Conservation (phyloP, 805 yeast species). For the Spencermartinsiella europaea region DNA sequence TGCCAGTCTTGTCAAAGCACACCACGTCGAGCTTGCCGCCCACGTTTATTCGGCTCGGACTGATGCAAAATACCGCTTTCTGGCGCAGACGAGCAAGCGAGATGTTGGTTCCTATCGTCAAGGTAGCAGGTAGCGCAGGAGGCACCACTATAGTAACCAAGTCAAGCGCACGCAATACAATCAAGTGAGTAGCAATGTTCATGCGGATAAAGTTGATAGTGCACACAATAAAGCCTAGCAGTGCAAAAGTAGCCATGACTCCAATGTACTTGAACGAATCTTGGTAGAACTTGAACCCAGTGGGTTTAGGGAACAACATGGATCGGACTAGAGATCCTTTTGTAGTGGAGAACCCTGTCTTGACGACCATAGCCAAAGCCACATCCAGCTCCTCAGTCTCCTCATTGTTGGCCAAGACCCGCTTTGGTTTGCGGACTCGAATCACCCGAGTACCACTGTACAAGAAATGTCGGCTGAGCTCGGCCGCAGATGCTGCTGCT, state of each 20-base stretch:
- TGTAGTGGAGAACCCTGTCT: constrained; percentile 92
- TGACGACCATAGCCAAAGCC: constrained; percentile 80
- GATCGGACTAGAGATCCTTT: constrained; percentile 92
- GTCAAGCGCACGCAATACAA: constrained; percentile 86
- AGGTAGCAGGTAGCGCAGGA: constrained; percentile 96
- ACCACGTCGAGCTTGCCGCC: constrained; percentile 89
- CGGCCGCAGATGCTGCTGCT: constrained; percentile 55
- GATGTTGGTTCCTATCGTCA: constrained; percentile 94
- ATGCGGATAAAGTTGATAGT: constrained; percentile 75
- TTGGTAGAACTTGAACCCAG: constrained; percentile 85
- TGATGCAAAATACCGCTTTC: constrained; percentile 74
- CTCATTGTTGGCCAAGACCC: constrained; percentile 18
- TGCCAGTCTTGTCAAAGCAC: constrained; percentile 97
- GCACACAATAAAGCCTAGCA: constrained; percentile 76
- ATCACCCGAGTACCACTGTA: constrained; percentile 88
- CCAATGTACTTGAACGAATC: constrained; percentile 97
- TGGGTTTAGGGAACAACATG: constrained; percentile 94
- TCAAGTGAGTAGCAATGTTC: constrained; percentile 62
- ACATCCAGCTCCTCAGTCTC: constrained; percentile 52
- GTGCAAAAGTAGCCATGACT: constrained; percentile 83
- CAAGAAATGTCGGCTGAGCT: constrained; percentile 68
- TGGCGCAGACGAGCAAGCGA: constrained; percentile 72
- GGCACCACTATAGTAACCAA: constrained; percentile 96
- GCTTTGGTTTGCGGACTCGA: constrained; percentile 63
- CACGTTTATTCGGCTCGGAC: constrained; percentile 92